phyloP scores from a whole-genome alignment of 1,284 basidiomycete species.

The Cutaneotrichosporon sp. region DNA sequence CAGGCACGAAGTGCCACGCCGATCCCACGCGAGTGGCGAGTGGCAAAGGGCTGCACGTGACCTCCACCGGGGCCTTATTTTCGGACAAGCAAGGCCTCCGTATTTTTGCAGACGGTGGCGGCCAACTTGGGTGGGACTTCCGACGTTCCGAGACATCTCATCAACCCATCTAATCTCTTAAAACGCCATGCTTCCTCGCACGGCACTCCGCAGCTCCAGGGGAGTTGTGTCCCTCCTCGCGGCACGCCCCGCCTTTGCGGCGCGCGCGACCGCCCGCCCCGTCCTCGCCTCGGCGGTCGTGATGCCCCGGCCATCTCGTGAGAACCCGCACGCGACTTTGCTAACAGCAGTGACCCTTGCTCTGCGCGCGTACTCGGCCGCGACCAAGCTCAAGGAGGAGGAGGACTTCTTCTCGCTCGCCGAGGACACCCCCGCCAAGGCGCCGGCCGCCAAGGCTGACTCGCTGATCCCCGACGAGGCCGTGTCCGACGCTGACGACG shows the following conservation, averaged over 20 bases:
- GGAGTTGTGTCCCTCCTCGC: neutral
- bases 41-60: neutral
- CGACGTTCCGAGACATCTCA: neutral
- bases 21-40: neutral
- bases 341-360: constrained; percentile 9
- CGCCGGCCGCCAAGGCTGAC: neutral
- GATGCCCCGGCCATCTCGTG: neutral
- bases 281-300: neutral
- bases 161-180: neutral
- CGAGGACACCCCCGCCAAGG: constrained; percentile 4
- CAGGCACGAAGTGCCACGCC: too few species aligned
- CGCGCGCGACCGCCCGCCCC: neutral
- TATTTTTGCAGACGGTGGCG: constrained; percentile 1
- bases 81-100: neutral
- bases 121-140: neutral
- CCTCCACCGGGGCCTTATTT: constrained; percentile 3
- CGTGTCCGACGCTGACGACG: constrained; percentile 5
- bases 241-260: neutral
- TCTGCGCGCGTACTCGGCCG: constrained; percentile 19
- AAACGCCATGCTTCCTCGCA: constrained; percentile 11
- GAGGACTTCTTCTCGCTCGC: constrained; percentile 15
- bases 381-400: constrained; percentile 25
- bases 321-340: neutral
- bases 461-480: neutral
- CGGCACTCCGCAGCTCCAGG: constrained; percentile 9